Evolutionary conservation across 2,329 filamentous ascomycete genomes (phyloP).

Genomic region (Apiospora marii): DNA sequence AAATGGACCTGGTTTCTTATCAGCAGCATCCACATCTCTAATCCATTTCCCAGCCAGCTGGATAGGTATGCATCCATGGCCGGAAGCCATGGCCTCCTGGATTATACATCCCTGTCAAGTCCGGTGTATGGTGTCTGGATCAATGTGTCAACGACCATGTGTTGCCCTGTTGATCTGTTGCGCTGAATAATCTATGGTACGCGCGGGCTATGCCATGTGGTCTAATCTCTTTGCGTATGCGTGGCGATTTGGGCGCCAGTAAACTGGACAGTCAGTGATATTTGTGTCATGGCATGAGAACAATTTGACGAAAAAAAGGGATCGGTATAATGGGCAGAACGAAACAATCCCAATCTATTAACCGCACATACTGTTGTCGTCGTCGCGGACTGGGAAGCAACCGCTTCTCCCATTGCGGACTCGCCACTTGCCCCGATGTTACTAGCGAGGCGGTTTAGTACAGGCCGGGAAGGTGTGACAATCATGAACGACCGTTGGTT

Average conservation of each 20-base stretch:
- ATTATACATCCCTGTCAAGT: not conserved
- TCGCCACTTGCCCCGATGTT: not conserved
- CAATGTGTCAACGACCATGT: not conserved
- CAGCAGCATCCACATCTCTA: not conserved
- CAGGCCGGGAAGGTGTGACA: not conserved
- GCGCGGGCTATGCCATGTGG: not conserved
- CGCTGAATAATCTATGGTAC: not conserved
- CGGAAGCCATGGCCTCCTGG: not conserved
- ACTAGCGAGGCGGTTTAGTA: not conserved
- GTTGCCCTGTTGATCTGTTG: not conserved
- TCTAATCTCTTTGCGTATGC: no score
- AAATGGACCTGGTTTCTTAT: not conserved
- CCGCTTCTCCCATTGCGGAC: not conserved
- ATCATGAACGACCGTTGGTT: not conserved
- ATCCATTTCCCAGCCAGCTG: not conserved
- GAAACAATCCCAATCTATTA: not conserved
- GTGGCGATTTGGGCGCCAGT: not conserved
- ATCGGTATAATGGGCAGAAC: not conserved
- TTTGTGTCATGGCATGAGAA: not conserved
- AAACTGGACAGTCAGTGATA: no score
- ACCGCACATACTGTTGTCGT: not conserved
- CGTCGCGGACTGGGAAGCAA: not conserved
- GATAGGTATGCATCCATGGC: not conserved
- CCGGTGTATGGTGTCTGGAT: no score
- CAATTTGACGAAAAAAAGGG: no score